These are phyloP conservation scores for Trapa incisa DNA, from an alignment of 345 rosid genomes.

Conservation along the genomic window DNA sequence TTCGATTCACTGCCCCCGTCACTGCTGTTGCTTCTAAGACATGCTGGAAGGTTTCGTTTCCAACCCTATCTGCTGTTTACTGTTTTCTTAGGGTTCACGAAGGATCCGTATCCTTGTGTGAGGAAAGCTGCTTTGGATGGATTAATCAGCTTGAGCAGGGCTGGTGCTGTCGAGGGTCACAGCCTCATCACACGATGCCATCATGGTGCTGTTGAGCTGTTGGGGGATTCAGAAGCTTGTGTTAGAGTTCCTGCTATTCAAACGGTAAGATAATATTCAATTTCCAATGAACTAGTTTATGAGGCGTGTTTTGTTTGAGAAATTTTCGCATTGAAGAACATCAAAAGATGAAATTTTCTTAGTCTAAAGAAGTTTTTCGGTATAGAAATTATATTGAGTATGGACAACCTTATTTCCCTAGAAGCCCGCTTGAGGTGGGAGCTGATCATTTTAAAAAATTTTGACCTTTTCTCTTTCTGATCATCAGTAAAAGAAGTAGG, in stretches of 20 bases:
- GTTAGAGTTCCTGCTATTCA: slow-evolving; percentile 62
- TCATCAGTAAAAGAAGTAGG: no score
- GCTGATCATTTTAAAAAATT: no score
- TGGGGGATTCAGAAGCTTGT: slow-evolving; percentile 43
- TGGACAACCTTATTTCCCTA: no score
- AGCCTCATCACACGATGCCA: slow-evolving; percentile 50
- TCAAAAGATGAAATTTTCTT: neutral
- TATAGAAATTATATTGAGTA: neutral
- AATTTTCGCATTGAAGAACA: neutral
- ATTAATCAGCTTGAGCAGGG: slow-evolving; percentile 27
- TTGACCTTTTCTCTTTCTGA: no score
- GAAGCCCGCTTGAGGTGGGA: no score
- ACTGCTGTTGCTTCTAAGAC: slow-evolving; percentile 49
- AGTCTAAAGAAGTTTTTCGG: neutral
- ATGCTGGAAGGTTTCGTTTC: slow-evolving; percentile 43
- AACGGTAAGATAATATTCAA: slow-evolving; percentile 27
- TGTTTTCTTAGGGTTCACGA: slow-evolving; percentile 52
- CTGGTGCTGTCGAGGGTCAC: slow-evolving; percentile 38
- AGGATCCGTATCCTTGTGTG: slow-evolving; percentile 76
- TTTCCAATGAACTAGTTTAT: neutral
- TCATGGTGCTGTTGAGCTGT: slow-evolving; percentile 62
- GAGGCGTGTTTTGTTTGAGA: neutral
- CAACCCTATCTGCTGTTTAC: slow-evolving; percentile 40
- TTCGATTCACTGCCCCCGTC: slow-evolving; percentile 27
- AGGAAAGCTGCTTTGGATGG: slow-evolving; percentile 66